Conservation (phyloP, 371 early-diverging fungal genomes). For the Coemansia sp. region DNA sequence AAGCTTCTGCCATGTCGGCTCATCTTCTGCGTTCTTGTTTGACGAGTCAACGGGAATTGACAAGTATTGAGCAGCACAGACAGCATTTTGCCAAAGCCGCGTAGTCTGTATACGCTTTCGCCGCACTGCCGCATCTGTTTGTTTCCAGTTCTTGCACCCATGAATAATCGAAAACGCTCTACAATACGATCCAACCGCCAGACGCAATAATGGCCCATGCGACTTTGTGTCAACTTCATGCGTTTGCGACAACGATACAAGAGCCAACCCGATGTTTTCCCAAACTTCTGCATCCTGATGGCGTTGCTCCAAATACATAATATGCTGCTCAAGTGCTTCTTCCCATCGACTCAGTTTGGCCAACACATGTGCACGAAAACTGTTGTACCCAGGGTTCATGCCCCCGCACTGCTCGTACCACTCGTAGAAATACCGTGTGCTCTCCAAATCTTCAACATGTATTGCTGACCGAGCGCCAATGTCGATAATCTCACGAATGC, state of each 20-base stretch:
- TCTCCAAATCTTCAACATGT: slow-evolving; percentile 1
- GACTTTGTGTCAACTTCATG: neutral
- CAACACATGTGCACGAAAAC: slow-evolving; percentile 25
- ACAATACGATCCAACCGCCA: slow-evolving; percentile 33
- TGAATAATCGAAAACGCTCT: slow-evolving; percentile 26
- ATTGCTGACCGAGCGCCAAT: slow-evolving; percentile 35
- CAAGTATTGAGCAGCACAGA: neutral
- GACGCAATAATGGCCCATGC: slow-evolving; percentile 1
- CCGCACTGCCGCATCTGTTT: slow-evolving; percentile 11
- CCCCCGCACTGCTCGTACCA: slow-evolving; percentile 38
- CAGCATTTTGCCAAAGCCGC: slow-evolving; percentile 6
- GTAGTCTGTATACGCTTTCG: slow-evolving; percentile 21
- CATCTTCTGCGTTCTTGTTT: neutral
- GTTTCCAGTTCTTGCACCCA: slow-evolving; percentile 36
- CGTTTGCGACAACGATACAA: slow-evolving; percentile 3
- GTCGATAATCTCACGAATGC: slow-evolving; percentile 48
- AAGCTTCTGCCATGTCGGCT: slow-evolving; percentile 8
- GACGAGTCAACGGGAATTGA: neutral
- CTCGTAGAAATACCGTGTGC: slow-evolving; percentile 17
- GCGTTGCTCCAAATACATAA: slow-evolving; percentile 31
- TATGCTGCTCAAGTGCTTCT: slow-evolving; percentile 23
- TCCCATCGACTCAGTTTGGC: slow-evolving; percentile 15
- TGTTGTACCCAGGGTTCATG: slow-evolving; percentile 35
- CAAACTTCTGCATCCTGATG: slow-evolving; percentile 37
- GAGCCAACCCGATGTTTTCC: slow-evolving; percentile 31